Percentiles rank a stretch among this genome's conserved stretches.
These are phyloP conservation scores for Triticum urartu DNA, from an alignment of 176 grass and related monocot genomes.

Conservation along the genomic window DNA sequence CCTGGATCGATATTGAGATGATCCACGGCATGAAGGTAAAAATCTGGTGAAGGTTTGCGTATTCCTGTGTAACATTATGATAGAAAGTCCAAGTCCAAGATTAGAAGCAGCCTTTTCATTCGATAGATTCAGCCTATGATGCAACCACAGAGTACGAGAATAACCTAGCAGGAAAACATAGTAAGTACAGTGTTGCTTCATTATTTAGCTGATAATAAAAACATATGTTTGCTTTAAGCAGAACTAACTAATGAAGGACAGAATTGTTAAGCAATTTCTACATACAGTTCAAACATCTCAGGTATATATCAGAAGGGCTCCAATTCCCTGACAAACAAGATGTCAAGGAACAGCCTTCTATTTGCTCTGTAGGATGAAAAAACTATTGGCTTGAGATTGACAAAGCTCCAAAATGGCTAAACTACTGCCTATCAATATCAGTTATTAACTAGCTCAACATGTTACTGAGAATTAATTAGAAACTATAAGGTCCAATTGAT, in stretches of 20 bases:
- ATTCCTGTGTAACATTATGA: constrained; percentile 57
- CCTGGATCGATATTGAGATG: constrained; percentile 72
- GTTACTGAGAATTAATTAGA: background rate
- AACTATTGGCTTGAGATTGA: background rate
- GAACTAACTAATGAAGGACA: background rate
- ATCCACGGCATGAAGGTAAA: constrained; percentile 62
- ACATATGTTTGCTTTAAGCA: background rate
- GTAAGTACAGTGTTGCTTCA: background rate
- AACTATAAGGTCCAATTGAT: background rate
- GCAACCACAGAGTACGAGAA: background rate
- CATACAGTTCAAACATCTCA: background rate
- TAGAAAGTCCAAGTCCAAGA: background rate
- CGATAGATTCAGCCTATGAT: background rate
- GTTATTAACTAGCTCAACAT: background rate
- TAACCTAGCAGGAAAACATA: background rate
- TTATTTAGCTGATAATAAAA: constrained; percentile 3
- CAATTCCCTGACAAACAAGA: background rate
- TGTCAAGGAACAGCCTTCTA: background rate
- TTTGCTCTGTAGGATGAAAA: background rate
- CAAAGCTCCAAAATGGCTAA: background rate
- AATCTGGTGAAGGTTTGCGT: constrained; percentile 77
- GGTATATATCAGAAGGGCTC: background rate
- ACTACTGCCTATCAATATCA: background rate
- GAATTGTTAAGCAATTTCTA: background rate
- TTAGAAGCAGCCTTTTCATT: background rate